A percentile compares a stretch with the other conserved stretches of the same genome.
These are phyloP conservation scores for Amniculicola lignicola DNA, from an alignment of 495 filamentous ascomycete genomes.

Conservation along the genomic window DNA sequence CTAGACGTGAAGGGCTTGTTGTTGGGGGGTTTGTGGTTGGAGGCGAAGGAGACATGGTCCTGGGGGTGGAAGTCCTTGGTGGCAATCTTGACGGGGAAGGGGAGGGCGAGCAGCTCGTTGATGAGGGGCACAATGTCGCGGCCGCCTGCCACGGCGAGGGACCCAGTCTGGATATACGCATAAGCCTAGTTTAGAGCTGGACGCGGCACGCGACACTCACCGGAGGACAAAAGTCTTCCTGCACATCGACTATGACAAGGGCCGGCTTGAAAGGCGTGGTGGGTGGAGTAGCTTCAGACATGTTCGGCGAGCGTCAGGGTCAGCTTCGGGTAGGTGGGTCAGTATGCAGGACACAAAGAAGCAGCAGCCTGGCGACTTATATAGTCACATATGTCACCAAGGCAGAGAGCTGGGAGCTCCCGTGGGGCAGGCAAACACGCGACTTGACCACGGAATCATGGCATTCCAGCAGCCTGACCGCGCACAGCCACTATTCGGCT, in stretches of 20 bases:
- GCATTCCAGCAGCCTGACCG: too few relatives aligned
- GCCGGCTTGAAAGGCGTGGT: constrained; percentile 51
- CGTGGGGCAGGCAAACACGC: too few relatives aligned
- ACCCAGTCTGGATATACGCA: constrained; percentile 61
- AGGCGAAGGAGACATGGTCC: constrained; percentile 85
- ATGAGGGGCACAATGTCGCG: constrained; percentile 65
- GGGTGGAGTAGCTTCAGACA: background rate
- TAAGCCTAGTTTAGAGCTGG: too few relatives aligned
- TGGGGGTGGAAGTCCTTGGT: constrained; percentile 87
- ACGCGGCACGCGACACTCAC: constrained; percentile 50
- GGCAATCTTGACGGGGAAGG: constrained; percentile 71
- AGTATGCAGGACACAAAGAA: too few relatives aligned
- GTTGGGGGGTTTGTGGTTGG: constrained; percentile 64
- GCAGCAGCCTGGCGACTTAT: too few relatives aligned
- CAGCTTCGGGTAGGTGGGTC: too few relatives aligned
- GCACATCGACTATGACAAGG: constrained; percentile 79
- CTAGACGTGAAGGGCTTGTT: constrained; percentile 64
- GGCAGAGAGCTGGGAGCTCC: too few relatives aligned
- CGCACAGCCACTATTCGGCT: too few relatives aligned
- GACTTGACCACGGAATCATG: too few relatives aligned
- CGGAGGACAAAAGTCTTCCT: constrained; percentile 95
- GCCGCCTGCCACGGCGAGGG: constrained; percentile 72
- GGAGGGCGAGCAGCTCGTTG: constrained; percentile 70
- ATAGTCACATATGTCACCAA: too few relatives aligned
- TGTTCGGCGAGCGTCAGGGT: too few relatives aligned